Conservation (phyloP, 139 green algal genomes). For the Closterium sp. region DNA sequence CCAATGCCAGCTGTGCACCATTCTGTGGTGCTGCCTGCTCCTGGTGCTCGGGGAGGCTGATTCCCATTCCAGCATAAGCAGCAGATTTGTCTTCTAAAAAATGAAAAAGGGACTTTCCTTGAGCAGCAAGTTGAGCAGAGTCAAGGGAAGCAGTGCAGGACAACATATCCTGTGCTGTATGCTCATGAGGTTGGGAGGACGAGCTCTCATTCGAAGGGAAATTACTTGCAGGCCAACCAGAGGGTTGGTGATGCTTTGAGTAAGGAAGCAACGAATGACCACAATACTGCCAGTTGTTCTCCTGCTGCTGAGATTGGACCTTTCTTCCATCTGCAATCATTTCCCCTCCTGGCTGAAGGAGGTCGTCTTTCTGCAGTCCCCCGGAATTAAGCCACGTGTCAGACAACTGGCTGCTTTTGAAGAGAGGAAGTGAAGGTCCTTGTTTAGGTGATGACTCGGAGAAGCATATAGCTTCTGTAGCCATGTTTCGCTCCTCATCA, state of each 20-base stretch:
- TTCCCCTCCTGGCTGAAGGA: not conserved
- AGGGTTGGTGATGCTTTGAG: not conserved
- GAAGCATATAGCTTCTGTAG: not conserved
- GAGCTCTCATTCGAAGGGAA: not conserved
- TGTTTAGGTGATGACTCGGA: not conserved
- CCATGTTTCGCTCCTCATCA: not conserved
- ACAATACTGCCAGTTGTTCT: not conserved
- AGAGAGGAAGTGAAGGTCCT: not conserved
- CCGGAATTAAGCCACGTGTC: not conserved
- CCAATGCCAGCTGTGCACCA: not conserved
- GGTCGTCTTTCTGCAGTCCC: not conserved
- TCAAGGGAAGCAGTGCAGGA: not conserved
- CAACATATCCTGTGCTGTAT: not conserved
- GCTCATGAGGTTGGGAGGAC: not conserved
- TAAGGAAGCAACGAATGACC: not conserved
- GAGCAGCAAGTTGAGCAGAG: not conserved
- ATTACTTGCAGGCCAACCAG: not conserved
- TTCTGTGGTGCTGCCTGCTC: not conserved
- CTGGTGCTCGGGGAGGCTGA: not conserved
- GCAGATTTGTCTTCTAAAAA: not conserved
- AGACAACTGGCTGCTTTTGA: not conserved
- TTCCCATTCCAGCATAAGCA: not conserved
- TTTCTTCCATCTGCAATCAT: not conserved
- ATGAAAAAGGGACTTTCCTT: not conserved
- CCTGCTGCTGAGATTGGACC: not conserved